Percentiles rank a stretch among this genome's conserved stretches.
Conservation (phyloP, 306 rosid genomes). For the Cajanus cajan region DNA sequence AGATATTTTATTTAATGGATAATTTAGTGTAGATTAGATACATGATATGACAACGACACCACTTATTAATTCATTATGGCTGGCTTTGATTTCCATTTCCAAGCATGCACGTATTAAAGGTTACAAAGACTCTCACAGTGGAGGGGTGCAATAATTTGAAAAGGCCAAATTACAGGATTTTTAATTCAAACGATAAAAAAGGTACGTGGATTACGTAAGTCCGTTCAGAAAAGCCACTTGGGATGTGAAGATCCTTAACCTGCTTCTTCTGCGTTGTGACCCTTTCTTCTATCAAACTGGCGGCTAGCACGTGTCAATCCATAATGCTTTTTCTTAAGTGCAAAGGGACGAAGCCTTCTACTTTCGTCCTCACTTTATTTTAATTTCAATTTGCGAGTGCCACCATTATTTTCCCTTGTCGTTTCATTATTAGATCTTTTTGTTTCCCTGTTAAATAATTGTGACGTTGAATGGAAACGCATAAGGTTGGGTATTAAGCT, state of each 20-base stretch:
- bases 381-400: background rate
- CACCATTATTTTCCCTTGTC: background rate
- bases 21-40: too few species aligned
- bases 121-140: background rate
- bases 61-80: background rate
- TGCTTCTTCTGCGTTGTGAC: background rate
- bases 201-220: background rate
- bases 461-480: background rate
- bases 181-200: background rate
- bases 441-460: background rate
- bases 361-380: background rate
- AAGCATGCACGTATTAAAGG: background rate
- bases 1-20: too few species aligned
- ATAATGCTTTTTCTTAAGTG: background rate
- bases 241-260: background rate
- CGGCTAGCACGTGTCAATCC: background rate
- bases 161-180: background rate
- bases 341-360: background rate
- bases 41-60: slow-evolving; percentile 8
- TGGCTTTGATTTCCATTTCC: background rate
- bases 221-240: background rate
- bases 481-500: slow-evolving; percentile 5
- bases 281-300: background rate
- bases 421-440: background rate
- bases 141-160: background rate